phyloP scores from a whole-genome alignment of 768 basidiomycete genomes.

The Suillus spraguei region DNA sequence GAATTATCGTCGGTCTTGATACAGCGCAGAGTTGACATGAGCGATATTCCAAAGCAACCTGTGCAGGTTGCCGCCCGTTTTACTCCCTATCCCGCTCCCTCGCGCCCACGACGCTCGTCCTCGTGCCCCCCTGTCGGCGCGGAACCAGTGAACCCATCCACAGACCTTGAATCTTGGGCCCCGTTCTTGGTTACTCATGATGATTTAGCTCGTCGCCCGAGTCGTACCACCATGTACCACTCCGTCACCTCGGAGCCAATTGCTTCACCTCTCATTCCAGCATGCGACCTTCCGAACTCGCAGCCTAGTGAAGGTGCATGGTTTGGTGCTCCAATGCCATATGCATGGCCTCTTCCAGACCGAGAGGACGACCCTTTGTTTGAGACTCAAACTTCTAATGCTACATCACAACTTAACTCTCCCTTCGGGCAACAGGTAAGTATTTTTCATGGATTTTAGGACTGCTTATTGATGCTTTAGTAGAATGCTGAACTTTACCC shows the following conservation, averaged over 20 bases:
- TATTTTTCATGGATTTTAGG: not conserved
- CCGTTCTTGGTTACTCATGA: slow-evolving; percentile 30
- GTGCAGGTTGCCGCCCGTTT: slow-evolving; percentile 20
- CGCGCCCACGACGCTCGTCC: slow-evolving; percentile 38
- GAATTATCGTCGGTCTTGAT: not conserved
- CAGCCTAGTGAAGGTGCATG: not conserved
- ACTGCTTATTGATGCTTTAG: not conserved
- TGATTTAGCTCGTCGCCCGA: slow-evolving; percentile 38
- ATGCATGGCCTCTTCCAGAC: slow-evolving; percentile 7
- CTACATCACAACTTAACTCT: not conserved
- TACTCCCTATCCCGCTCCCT: slow-evolving; percentile 25
- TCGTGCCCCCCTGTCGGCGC: slow-evolving; percentile 44
- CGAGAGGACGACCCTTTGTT: slow-evolving; percentile 8
- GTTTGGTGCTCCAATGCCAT: slow-evolving; percentile 3
- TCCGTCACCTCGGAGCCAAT: slow-evolving; percentile 22
- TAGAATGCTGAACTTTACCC: not conserved
- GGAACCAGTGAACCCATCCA: slow-evolving; percentile 25
- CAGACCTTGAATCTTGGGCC: slow-evolving; percentile 20
- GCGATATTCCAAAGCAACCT: not conserved
- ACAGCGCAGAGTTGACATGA: slow-evolving; percentile 1
- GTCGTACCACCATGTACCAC: slow-evolving; percentile 37
- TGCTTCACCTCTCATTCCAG: slow-evolving; percentile 14
- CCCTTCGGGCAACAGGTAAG: slow-evolving; percentile 1
- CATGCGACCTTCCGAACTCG: not conserved
- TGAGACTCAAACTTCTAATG: not conserved